Percentiles rank a stretch among this genome's conserved stretches.
phyloP scores from a whole-genome alignment of 2,329 filamentous ascomycete genomes.

The Uncinocarpus reesii region DNA sequence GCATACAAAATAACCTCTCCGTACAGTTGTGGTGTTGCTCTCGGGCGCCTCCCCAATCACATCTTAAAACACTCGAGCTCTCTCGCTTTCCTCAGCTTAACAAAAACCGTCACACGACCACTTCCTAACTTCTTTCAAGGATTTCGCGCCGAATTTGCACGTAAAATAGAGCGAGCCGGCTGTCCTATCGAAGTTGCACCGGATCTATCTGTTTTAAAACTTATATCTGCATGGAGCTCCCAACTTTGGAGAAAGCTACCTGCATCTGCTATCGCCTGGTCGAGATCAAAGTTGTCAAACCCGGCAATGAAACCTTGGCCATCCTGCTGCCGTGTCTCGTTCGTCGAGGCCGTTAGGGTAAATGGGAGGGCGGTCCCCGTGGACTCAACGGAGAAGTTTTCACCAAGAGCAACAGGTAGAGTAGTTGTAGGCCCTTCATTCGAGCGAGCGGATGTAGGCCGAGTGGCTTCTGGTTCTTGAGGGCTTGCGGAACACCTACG shows the following conservation, averaged over 20 bases:
- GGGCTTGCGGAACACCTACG: not conserved
- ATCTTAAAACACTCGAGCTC: no score
- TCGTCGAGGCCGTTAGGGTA: constrained; percentile 27
- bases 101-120: no score
- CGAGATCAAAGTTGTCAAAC: constrained; percentile 34
- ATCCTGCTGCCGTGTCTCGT: constrained; percentile 26
- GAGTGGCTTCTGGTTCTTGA: not conserved
- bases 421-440: not conserved
- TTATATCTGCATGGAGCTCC: constrained; percentile 30
- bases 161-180: constrained; percentile 1
- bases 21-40: no score
- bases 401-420: not conserved
- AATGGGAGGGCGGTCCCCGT: constrained; percentile 21
- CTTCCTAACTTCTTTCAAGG: no score
- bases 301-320: constrained; percentile 25
- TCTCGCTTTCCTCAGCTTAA: no score
- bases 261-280: constrained; percentile 37
- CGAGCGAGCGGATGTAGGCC: constrained; percentile 1
- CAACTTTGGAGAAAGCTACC: constrained; percentile 40
- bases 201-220: constrained; percentile 3
- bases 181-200: constrained; percentile 1
- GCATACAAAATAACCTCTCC: no score
- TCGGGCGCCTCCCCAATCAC: no score
- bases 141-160: not conserved
- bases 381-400: constrained; percentile 2